phyloP scores from a whole-genome alignment of 1,139 yeast genomes.

The Hemisphaericaspora subhashii region DNA sequence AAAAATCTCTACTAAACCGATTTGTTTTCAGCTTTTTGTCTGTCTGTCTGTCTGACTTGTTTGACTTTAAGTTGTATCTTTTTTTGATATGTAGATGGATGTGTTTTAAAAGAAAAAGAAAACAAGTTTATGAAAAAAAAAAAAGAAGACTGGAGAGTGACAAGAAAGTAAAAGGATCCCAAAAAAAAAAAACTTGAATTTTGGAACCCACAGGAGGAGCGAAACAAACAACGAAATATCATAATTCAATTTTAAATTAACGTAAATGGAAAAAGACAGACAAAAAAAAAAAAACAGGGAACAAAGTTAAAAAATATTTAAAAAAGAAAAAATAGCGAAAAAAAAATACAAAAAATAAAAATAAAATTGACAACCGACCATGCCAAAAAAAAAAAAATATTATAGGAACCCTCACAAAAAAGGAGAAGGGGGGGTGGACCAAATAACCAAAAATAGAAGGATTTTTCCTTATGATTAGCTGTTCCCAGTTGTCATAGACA shows the following conservation, averaged over 20 bases:
- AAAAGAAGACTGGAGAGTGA: not conserved
- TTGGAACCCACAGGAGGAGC: not conserved
- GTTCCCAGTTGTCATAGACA: no score
- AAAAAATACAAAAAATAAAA: not conserved
- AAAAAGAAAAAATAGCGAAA: not conserved
- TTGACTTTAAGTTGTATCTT: no score
- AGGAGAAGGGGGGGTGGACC: no score
- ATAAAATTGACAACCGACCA: conserved; percentile 5
- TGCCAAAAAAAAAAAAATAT: conserved; percentile 3
- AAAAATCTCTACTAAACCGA: no score
- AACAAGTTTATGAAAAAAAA: not conserved
- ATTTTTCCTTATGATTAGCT: no score
- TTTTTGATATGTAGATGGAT: not conserved
- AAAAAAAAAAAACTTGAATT: not conserved
- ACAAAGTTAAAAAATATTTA: not conserved
- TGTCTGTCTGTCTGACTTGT: not conserved
- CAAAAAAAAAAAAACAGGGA: not conserved
- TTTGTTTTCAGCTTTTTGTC: no score
- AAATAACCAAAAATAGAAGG: no score
- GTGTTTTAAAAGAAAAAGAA: not conserved
- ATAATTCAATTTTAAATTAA: not conserved
- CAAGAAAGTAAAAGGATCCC: not conserved
- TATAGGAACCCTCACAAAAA: not conserved
- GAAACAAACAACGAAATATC: not conserved
- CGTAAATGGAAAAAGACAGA: not conserved